These are phyloP conservation scores for Wallemia hederae DNA, from an alignment of 1,284 basidiomycete genomes.

Conservation along the genomic window DNA sequence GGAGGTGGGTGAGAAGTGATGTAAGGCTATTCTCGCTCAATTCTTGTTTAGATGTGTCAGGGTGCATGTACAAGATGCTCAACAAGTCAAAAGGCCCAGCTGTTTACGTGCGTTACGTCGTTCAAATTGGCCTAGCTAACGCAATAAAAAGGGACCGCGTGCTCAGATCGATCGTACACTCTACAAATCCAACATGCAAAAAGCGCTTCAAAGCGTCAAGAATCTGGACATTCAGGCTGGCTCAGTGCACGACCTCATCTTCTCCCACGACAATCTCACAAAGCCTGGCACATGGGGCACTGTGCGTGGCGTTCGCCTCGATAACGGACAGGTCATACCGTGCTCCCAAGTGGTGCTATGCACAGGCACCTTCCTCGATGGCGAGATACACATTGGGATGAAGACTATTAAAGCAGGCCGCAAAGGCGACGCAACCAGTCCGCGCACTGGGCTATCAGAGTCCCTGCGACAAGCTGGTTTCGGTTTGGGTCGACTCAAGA, in stretches of 20 bases:
- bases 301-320: slow-evolving; percentile 28
- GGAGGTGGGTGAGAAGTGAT: slow-evolving; percentile 24
- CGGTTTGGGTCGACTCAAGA: slow-evolving; percentile 51
- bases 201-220: slow-evolving; percentile 29
- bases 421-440: slow-evolving; percentile 38
- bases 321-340: slow-evolving; percentile 38
- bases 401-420: slow-evolving; percentile 55
- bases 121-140: not conserved
- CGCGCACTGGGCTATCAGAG: slow-evolving; percentile 26
- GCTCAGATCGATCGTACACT: slow-evolving; percentile 60
- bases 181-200: slow-evolving; percentile 55
- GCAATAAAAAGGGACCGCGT: slow-evolving; percentile 34
- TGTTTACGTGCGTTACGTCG: slow-evolving; percentile 32
- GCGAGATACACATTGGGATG: slow-evolving; percentile 61
- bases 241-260: slow-evolving; percentile 47
- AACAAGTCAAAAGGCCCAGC: slow-evolving; percentile 63
- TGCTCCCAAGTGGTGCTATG: slow-evolving; percentile 61
- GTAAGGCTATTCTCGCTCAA: not conserved
- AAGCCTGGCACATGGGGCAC: slow-evolving; percentile 17
- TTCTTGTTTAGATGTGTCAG: slow-evolving; percentile 35
- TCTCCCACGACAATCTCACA: slow-evolving; percentile 21
- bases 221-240: slow-evolving; percentile 39
- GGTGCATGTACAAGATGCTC: slow-evolving; percentile 58
- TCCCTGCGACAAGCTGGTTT: slow-evolving; percentile 48
- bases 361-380: slow-evolving; percentile 67